These are phyloP conservation scores for Pythium brassicae DNA, from an alignment of 352 stramenopile species.

Conservation along the genomic window DNA sequence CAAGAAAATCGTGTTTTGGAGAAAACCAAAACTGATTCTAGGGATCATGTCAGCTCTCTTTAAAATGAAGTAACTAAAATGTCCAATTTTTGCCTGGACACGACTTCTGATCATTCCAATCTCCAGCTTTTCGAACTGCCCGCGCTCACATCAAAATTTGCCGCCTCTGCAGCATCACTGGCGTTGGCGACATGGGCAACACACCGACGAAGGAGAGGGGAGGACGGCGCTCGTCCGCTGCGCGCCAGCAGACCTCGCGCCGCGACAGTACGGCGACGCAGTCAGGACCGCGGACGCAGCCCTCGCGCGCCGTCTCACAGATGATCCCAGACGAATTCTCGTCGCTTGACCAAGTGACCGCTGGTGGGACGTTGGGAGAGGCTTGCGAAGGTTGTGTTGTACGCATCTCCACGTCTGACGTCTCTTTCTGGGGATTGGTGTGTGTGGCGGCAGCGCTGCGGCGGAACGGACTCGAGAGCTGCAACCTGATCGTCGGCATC, in stretches of 20 bases:
- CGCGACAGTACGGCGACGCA: conserved; percentile 20
- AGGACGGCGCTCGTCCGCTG: background rate
- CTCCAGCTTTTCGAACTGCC: too few species aligned
- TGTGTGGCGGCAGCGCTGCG: conserved; percentile 36
- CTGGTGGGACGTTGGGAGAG: conserved; percentile 17
- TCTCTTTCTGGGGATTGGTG: background rate
- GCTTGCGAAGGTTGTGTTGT: background rate
- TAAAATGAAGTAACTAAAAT: too few species aligned
- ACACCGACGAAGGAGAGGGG: background rate
- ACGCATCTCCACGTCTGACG: background rate
- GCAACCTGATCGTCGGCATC: conserved; percentile 82
- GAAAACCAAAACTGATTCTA: too few species aligned
- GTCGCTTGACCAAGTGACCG: conserved; percentile 60
- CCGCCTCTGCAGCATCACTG: too few species aligned
- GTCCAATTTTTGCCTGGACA: too few species aligned
- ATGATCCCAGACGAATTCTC: conserved; percentile 76
- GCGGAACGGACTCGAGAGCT: conserved; percentile 72
- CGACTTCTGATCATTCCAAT: too few species aligned
- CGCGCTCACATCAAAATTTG: background rate
- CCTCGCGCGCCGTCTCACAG: conserved; percentile 17
- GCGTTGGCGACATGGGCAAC: background rate
- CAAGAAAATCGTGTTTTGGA: background rate
- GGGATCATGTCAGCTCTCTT: too few species aligned
- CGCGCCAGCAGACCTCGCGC: background rate
- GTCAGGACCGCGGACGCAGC: conserved; percentile 31